phyloP scores from a whole-genome alignment of 495 filamentous ascomycete genomes.

The Viridothelium virens region DNA sequence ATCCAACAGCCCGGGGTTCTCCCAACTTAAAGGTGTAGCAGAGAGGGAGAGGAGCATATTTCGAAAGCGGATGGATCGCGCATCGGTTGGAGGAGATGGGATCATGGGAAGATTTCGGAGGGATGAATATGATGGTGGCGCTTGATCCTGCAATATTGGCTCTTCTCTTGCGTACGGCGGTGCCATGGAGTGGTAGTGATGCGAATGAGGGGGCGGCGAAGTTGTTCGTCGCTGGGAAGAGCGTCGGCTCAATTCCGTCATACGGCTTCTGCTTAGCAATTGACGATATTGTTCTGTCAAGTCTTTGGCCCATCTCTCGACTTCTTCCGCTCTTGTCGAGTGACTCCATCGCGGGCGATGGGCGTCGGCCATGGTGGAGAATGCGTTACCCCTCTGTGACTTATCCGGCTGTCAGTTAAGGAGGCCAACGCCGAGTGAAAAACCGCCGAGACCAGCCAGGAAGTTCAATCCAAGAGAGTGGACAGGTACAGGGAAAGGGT shows the following conservation, averaged over 20 bases:
- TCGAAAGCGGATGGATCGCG: slow-evolving; percentile 73
- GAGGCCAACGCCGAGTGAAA: not conserved
- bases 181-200: slow-evolving; percentile 32
- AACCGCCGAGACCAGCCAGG: not conserved
- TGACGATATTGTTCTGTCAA: slow-evolving; percentile 66
- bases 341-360: not conserved
- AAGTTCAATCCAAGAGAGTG: not conserved
- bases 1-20: slow-evolving; percentile 92
- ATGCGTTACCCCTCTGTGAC: slow-evolving; percentile 12
- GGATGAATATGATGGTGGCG: slow-evolving; percentile 57
- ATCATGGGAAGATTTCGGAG: slow-evolving; percentile 70
- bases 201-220: slow-evolving; percentile 45
- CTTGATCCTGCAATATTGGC: slow-evolving; percentile 34
- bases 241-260: slow-evolving; percentile 61
- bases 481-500: not conserved
- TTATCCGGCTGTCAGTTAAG: not conserved
- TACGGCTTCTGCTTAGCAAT: slow-evolving; percentile 64
- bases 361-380: slow-evolving; percentile 10
- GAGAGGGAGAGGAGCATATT: slow-evolving; percentile 76
- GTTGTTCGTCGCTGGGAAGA: slow-evolving; percentile 43
- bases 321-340: slow-evolving; percentile 22
- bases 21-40: slow-evolving; percentile 79
- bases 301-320: slow-evolving; percentile 32
- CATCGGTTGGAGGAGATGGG: slow-evolving; percentile 65
- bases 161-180: slow-evolving; percentile 33